A percentile compares a stretch with the other conserved stretches of the same genome.
Conservation (phyloP, 495 filamentous ascomycete genomes). For the Thozetella sp. region DNA sequence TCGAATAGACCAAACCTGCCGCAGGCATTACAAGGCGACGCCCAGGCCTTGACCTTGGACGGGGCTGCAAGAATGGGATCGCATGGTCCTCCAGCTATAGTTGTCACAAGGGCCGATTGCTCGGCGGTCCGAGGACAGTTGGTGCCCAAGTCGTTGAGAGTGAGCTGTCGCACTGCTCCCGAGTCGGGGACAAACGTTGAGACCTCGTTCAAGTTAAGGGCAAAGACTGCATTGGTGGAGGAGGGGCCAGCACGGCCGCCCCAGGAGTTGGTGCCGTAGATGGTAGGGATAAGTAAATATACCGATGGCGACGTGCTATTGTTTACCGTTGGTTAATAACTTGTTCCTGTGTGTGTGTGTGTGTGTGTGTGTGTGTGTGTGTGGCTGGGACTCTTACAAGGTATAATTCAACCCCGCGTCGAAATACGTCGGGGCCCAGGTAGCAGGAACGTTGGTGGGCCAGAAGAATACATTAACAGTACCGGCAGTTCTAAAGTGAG, state of each 20-base stretch:
- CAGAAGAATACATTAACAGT: slow-evolving; percentile 35
- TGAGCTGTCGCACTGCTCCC: slow-evolving; percentile 23
- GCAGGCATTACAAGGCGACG: slow-evolving; percentile 29
- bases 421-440: slow-evolving; percentile 33
- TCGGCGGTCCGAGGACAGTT: slow-evolving; percentile 23
- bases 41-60: slow-evolving; percentile 20
- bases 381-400: slow-evolving; percentile 23
- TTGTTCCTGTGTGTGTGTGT: not conserved
- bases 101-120: slow-evolving; percentile 23
- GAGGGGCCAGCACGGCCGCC: slow-evolving; percentile 16
- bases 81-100: slow-evolving; percentile 18
- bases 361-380: not conserved
- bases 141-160: slow-evolving; percentile 27
- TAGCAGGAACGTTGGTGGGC: slow-evolving; percentile 27
- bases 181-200: slow-evolving; percentile 20
- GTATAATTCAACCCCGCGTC: slow-evolving; percentile 27
- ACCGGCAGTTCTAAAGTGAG: slow-evolving; percentile 22
- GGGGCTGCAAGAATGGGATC: slow-evolving; percentile 29
- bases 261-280: slow-evolving; percentile 22
- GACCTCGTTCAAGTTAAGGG: slow-evolving; percentile 23
- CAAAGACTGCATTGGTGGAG: slow-evolving; percentile 22
- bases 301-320: slow-evolving; percentile 37
- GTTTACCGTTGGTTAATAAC: slow-evolving; percentile 2
- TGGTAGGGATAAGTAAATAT: slow-evolving; percentile 33
- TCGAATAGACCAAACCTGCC: slow-evolving; percentile 30